Evolutionary conservation across 208 protist species (phyloP).

Genomic region (Wallacemonas rigidus): DNA sequence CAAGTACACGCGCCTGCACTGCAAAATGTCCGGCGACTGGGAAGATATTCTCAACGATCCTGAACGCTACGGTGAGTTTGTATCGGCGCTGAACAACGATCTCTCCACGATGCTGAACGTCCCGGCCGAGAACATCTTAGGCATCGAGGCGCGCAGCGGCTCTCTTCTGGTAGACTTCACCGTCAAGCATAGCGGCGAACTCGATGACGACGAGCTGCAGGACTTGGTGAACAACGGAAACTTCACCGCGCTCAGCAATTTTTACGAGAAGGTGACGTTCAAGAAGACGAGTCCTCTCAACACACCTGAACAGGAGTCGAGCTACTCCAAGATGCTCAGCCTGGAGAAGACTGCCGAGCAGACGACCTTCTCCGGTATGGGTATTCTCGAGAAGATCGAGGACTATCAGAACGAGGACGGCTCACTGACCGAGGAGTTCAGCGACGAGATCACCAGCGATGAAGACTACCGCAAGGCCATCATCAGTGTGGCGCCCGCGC

Average conservation of each 20-base stretch:
- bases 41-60: slow-evolving; percentile 44
- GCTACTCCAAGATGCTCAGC: slow-evolving; percentile 28
- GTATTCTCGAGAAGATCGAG: slow-evolving; percentile 38
- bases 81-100: slow-evolving; percentile 47
- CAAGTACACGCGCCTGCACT: slow-evolving; percentile 62
- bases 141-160: slow-evolving; percentile 46
- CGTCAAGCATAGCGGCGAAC: slow-evolving; percentile 64
- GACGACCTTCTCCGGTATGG: slow-evolving; percentile 61
- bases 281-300: slow-evolving; percentile 67
- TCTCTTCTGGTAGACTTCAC: slow-evolving; percentile 64
- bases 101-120: slow-evolving; percentile 46
- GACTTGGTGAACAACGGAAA: slow-evolving; percentile 55
- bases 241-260: slow-evolving; percentile 52
- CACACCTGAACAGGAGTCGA: slow-evolving; percentile 50
- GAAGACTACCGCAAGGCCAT: slow-evolving; percentile 55
- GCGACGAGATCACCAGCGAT: slow-evolving; percentile 37
- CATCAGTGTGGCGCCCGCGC: slow-evolving; percentile 49
- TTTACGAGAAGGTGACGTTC: slow-evolving; percentile 72
- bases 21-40: slow-evolving; percentile 73
- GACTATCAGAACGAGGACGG: slow-evolving; percentile 69
- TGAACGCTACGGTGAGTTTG: slow-evolving; percentile 40
- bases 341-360: slow-evolving; percentile 13
- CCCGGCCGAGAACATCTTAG: slow-evolving; percentile 43
- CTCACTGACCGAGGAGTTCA: slow-evolving; percentile 51
- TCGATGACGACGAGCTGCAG: slow-evolving; percentile 63